These are phyloP conservation scores for Sporothrix protearum DNA, from an alignment of 2,329 filamentous ascomycete species.

Conservation along the genomic window DNA sequence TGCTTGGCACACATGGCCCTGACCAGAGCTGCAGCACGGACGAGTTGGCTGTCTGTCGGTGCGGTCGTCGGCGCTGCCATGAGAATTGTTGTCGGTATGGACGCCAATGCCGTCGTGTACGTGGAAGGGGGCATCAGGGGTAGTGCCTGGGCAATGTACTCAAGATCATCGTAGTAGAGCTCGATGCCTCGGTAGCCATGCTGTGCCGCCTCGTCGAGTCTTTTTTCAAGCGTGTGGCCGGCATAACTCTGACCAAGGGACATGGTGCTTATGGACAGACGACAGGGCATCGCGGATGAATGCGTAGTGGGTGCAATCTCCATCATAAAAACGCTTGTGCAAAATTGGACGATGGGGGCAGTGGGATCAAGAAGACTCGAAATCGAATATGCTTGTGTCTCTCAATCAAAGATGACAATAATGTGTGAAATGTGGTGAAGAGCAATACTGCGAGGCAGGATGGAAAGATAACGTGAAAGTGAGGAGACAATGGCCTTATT, in stretches of 20 bases:
- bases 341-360: too few species aligned
- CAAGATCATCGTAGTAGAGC: constrained; percentile 61
- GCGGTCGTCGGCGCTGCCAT: neutral
- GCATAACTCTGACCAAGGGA: constrained; percentile 26
- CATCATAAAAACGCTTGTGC: too few species aligned
- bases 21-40: constrained; percentile 47
- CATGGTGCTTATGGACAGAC: constrained; percentile 27
- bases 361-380: too few species aligned
- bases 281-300: neutral
- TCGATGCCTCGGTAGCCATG: constrained; percentile 54
- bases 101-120: neutral
- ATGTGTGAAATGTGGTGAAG: too few species aligned
- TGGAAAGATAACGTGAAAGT: neutral
- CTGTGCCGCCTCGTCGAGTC: constrained; percentile 23
- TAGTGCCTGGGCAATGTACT: constrained; percentile 44
- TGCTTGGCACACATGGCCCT: constrained; percentile 45
- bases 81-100: neutral
- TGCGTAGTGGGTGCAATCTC: too few species aligned
- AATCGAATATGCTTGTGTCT: neutral
- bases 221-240: constrained; percentile 24
- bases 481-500: neutral
- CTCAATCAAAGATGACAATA: neutral
- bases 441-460: neutral
- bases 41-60: constrained; percentile 10
- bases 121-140: neutral